Evolutionary conservation across 2,329 filamentous ascomycete genomes (phyloP).

Genomic region (Fusarium stilboides): DNA sequence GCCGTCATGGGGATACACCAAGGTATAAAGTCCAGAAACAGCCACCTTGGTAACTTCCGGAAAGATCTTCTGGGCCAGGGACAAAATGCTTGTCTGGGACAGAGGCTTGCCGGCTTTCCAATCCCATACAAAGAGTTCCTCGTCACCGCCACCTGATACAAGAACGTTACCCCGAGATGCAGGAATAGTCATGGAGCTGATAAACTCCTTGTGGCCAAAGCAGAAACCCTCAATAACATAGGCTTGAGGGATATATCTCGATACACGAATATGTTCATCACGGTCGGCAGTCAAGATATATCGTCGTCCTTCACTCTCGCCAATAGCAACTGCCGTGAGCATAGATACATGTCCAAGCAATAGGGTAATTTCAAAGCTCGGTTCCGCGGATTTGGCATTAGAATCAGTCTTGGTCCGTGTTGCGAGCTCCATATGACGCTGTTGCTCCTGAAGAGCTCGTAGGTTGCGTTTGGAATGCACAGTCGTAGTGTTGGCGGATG

Average conservation of each 20-base stretch:
- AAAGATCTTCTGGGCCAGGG: constrained; percentile 57
- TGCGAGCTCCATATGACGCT: constrained; percentile 60
- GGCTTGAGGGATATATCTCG: constrained; percentile 83
- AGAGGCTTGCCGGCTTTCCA: constrained; percentile 75
- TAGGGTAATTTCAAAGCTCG: constrained; percentile 80
- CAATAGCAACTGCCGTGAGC: constrained; percentile 81
- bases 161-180: constrained; percentile 71
- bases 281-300: constrained; percentile 72
- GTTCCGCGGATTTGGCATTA: constrained; percentile 54
- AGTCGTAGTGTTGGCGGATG: constrained; percentile 71
- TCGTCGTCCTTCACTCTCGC: constrained; percentile 58
- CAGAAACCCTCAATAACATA: constrained; percentile 93
- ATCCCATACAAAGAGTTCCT: constrained; percentile 84
- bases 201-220: constrained; percentile 88
- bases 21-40: constrained; percentile 61
- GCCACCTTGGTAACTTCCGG: constrained; percentile 61
- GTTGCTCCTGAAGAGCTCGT: constrained; percentile 72
- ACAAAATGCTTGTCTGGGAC: constrained; percentile 68
- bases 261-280: constrained; percentile 87
- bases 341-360: constrained; percentile 96
- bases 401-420: constrained; percentile 47
- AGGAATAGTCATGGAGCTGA: constrained; percentile 82
- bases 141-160: constrained; percentile 89
- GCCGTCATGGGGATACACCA: constrained; percentile 51
- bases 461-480: constrained; percentile 77